Base-by-base conservation (phyloP, 192 early-diverging fungal species). In the Coemansia sp. region DNA sequence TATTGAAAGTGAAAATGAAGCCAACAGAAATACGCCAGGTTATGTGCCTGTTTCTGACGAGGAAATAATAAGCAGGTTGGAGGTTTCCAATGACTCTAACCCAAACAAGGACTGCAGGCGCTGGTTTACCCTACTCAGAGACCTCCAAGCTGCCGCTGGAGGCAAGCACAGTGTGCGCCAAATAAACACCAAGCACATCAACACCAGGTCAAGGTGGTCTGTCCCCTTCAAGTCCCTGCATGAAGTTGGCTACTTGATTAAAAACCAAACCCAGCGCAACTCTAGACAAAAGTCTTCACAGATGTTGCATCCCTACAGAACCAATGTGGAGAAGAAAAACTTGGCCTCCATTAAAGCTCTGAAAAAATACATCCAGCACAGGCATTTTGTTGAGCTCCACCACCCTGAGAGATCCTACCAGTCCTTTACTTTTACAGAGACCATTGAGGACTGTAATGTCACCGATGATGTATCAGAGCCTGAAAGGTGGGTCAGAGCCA, bases 111-210 rank as follows among this genome's bases (percentile, higher is more conserved):
- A 72, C 43, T 67, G 56, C 34, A 41, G 53, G 14, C 60, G 57
- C 18, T 59, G 62, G 54, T 72, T 65, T 32, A 22, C 14, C 15
- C 50, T 77, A 2, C 53, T 72, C 12, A 43, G 61, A 1, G 65
- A 77, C 53, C 42, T 77, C 3, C 64, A 68, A 24, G n/a, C 4
- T 15, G 69, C 64, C 12, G 64, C 69, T 5, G 69, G 69, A 40
- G 42, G 38, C 61, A 71, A 65, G 61, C 60, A 77, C 61, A 59
- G 50, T 34, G 56, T 72, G 1, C 56, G 69, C 4, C 74, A 77
- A 42, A 71, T 77, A 1, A 77, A 77, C 62, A 77, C 74, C 60
- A 77, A 77, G 60, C 68, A 72, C 38, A 77, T 77, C 9, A 77
- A 77, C 19, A 72, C 74, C 15, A 52, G 74, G 12, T 77, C 74